These are phyloP conservation scores for Yamadazyma membranifaciens DNA, from an alignment of 1,139 yeast genomes.

Conservation along the genomic window DNA sequence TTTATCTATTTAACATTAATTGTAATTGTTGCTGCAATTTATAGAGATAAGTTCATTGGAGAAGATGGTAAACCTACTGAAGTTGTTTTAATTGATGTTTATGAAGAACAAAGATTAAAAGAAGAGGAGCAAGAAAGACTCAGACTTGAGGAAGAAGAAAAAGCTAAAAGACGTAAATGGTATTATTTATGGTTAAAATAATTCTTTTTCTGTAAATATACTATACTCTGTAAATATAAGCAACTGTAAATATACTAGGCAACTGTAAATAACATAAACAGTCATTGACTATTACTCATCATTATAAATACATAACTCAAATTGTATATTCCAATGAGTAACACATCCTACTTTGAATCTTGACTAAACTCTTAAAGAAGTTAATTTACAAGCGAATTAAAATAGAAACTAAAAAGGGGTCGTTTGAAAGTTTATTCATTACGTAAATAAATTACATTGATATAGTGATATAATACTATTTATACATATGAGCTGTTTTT, in stretches of 20 bases:
- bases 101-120: conserved; percentile 29
- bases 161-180: conserved; percentile 20
- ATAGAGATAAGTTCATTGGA: conserved; percentile 50
- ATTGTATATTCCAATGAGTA: too few species aligned
- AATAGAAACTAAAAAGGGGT: too few species aligned
- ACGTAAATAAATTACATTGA: too few species aligned
- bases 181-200: conserved; percentile 27
- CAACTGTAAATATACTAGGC: conserved; percentile 3
- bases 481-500: too few species aligned
- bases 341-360: too few species aligned
- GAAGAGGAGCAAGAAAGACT: conserved; percentile 13
- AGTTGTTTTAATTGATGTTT: conserved; percentile 35
- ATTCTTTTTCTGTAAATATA: conserved; percentile 3
- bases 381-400: too few species aligned
- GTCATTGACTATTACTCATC: too few species aligned
- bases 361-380: too few species aligned
- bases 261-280: not conserved
- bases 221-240: not conserved
- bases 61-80: conserved; percentile 48
- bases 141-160: conserved; percentile 9
- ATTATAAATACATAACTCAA: too few species aligned
- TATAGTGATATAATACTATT: too few species aligned
- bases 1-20: conserved; percentile 48
- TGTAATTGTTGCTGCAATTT: conserved; percentile 42
- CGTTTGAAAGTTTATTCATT: too few species aligned